Evolutionary conservation across 768 basidiomycete genomes (phyloP), one percentile per base, ranked within the genome.

Genomic region (Tulasnella sp.): DNA sequence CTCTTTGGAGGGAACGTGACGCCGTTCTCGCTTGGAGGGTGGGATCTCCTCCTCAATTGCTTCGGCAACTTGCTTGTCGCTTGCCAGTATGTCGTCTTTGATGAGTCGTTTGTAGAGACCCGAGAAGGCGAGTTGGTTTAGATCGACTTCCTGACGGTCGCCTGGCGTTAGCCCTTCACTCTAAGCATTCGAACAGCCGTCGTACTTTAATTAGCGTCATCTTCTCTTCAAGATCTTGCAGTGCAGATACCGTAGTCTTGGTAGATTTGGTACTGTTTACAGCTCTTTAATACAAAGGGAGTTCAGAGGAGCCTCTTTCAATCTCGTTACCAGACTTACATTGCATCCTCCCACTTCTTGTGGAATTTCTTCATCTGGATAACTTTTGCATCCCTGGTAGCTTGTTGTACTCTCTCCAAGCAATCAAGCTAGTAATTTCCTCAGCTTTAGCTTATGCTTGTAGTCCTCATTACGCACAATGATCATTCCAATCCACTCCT

Each of bases 321-420:
- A 5, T 16, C 2, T 12, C 12, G 44, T 19, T 44, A 36, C 12
- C 35, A 1, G 35, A 74, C 82, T 67, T 74, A 91, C 91, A 90
- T 82, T 35, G 89, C 79, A 32, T 83, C 84, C 79, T 91, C 94
- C 35, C 95, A 81, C 79, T 86, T 88, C 83, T 94, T 95, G 72
- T 94, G 85, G n/a, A 90, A 80, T 78, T 89, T 90, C 79, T 89
- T 91, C 0, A 86, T 86, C 81, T 96, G 94, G 74, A 92, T 91
- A 0, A 85, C 81, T 78, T 88, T 92, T 11, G 90, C 89, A 77
- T 90, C 92, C 82, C 93, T 95, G 35, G 89, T 86, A 5, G 89
- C 86, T 76, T 90, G 90, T 75, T 85, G 84, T 9, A 91, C 85
- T 75, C 90, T 89, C 78, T 86, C 90, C 66, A 90, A 77, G 72